Base-by-base conservation (phyloP, 2,329 filamentous ascomycete species). In the Colletotrichum tamarilloi region DNA sequence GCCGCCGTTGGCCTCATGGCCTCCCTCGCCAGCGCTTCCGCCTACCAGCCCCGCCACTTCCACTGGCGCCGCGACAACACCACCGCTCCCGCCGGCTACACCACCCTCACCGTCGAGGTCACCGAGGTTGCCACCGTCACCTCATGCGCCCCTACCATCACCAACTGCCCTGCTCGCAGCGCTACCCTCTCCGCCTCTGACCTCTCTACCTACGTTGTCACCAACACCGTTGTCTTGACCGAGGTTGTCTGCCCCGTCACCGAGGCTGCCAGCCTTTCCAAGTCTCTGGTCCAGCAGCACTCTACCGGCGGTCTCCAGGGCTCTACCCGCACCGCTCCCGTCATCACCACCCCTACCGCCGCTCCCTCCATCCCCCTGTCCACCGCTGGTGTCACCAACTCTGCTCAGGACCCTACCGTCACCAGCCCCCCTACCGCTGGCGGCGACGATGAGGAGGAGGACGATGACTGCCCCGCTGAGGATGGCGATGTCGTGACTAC, bases 81-180 rank as follows among this genome's bases (percentile, higher is more conserved):
- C 62, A 65, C 75, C 71, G 70, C 69, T 35, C 52, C 72, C 22
- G 67, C 72, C 68, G 77, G 76, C 68, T 72, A 79, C 76, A 85
- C 84, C 66, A 86, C 85, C 49, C 75, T 85, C 72, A 85, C 88
- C 76, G 84, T 90, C 82, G 85, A 87, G 84, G 82, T 85, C 79
- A 90, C 88, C 72, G 82, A 88, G 79, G 82, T 89, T 76, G 83
- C 87, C 74, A 91, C 89, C 81, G 84, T 91, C 82, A 90, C 86
- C 77, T 89, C 87, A 71, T 91, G 89, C 80, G 87, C 84, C 75
- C 83, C 89, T 68, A 88, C 86, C 69, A 85, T 90, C 79, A 89
- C 88, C 81, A 83, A 90, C 89, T 91, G 89, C 82, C 84, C 84
- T 68, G 78, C 81, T 26, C 81, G 76, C 64, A 77, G 82, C 64